These are phyloP conservation scores for Plectosphaerella cucumerina DNA, from an alignment of 2,329 filamentous ascomycete species.

Conservation along the genomic window DNA sequence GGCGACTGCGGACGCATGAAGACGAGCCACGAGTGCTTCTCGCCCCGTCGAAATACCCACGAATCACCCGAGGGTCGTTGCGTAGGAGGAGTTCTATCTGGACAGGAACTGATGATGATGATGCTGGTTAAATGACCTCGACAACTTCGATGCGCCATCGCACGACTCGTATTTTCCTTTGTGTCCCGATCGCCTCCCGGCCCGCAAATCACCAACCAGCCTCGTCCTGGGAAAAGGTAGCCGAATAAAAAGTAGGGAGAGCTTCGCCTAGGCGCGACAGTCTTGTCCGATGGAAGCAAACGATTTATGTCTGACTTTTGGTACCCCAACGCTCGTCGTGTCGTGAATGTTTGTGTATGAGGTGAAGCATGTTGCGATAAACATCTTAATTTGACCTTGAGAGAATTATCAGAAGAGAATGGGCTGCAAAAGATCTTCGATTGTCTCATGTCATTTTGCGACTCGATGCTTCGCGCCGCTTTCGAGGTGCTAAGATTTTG, in stretches of 20 bases:
- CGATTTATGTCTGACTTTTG: not conserved
- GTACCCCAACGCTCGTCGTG: no score
- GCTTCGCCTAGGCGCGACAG: not conserved
- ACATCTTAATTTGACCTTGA: no score
- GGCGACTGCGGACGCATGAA: slow-evolving; percentile 17
- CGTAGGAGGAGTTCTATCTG: slow-evolving; percentile 36
- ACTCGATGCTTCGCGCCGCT: no score
- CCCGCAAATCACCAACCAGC: not conserved
- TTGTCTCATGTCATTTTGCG: no score
- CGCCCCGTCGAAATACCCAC: slow-evolving; percentile 27
- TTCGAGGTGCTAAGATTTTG: no score
- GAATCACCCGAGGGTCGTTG: slow-evolving; percentile 36
- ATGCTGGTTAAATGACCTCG: slow-evolving; percentile 31
- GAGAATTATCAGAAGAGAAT: no score
- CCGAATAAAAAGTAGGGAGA: not conserved
- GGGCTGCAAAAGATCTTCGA: no score
- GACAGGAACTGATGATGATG: slow-evolving; percentile 36
- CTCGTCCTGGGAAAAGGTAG: not conserved
- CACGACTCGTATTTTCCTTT: slow-evolving; percentile 32
- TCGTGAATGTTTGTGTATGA: no score
- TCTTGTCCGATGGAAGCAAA: slow-evolving; percentile 1
- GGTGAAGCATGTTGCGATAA: no score
- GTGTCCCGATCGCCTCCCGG: slow-evolving; percentile 22
- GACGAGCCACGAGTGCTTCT: slow-evolving; percentile 24
- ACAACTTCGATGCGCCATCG: slow-evolving; percentile 22